Conservation (phyloP, 176 grass and related monocot genomes). For the Oryza glaberrima region DNA sequence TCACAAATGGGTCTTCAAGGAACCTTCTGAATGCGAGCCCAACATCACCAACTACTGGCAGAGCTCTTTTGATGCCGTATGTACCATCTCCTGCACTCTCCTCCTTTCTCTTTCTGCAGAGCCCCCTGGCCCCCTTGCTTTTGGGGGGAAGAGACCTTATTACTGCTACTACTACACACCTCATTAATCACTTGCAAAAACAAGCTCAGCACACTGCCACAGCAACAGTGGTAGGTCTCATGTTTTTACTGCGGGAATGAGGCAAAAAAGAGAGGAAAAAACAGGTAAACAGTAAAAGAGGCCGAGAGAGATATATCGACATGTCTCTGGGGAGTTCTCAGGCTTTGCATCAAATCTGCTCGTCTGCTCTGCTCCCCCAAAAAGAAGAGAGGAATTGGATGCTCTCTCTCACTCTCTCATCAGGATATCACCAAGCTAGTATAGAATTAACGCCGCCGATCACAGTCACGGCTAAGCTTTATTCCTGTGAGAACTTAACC, state of each 20-base stretch:
- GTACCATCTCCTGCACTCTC: slow-evolving; percentile 43
- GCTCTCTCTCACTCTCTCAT: slow-evolving; percentile 3
- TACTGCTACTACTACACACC: neutral
- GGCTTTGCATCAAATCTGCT: slow-evolving; percentile 53
- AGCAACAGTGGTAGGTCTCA: neutral
- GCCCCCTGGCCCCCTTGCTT: slow-evolving; percentile 21
- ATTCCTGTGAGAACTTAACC: slow-evolving; percentile 42
- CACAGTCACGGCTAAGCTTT: slow-evolving; percentile 46
- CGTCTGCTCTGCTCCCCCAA: slow-evolving; percentile 22
- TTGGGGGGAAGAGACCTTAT: neutral
- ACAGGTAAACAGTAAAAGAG: neutral
- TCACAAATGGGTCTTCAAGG: slow-evolving; percentile 99
- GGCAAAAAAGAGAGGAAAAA: neutral
- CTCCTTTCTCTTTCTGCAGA: slow-evolving; percentile 43
- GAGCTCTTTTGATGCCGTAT: slow-evolving; percentile 99
- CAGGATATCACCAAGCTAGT: neutral
- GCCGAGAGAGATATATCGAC: neutral
- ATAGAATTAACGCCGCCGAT: slow-evolving; percentile 38
- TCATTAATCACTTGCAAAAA: slow-evolving; percentile 1
- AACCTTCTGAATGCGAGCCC: slow-evolving; percentile 99
- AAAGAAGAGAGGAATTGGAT: slow-evolving; percentile 57
- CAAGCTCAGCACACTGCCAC: neutral
- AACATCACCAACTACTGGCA: slow-evolving; percentile 99
- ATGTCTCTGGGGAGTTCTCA: slow-evolving; percentile 25
- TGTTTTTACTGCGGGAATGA: slow-evolving; percentile 6